A percentile compares a stretch with the other conserved stretches of the same genome.
Evolutionary conservation across 441 rosid species (phyloP).

Genomic region (Mallotus repandus): DNA sequence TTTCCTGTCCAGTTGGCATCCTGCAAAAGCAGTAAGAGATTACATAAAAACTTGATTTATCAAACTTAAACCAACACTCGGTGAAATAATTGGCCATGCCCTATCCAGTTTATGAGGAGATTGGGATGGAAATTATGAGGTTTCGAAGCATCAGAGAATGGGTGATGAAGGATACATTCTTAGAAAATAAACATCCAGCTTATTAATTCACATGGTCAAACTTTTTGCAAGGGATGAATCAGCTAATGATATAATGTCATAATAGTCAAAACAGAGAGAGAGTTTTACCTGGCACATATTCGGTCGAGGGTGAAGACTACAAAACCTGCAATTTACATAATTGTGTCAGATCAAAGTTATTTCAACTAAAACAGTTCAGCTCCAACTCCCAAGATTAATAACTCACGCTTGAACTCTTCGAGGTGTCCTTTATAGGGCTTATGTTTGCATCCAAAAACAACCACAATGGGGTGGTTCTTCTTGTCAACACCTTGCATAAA

Average conservation of each 20-base stretch:
- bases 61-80: neutral
- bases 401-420: constrained; percentile 74
- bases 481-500: constrained; percentile 76
- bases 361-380: neutral
- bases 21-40: constrained; percentile 35
- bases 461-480: constrained; percentile 60
- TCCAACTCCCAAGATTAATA: neutral
- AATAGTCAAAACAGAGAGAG: neutral
- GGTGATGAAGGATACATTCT: neutral
- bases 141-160: neutral
- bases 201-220: neutral
- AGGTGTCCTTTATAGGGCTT: constrained; percentile 55
- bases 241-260: neutral
- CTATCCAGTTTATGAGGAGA: neutral
- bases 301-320: constrained; percentile 66
- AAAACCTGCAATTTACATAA: constrained; percentile 43
- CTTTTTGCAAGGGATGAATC: constrained; percentile 4
- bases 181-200: neutral
- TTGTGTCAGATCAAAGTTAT: no score
- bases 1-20: constrained; percentile 80
- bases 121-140: neutral
- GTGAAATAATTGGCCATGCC: neutral
- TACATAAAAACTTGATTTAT: constrained; percentile 15
- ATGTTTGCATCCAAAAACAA: constrained; percentile 55
- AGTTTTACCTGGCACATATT: constrained; percentile 61